Conservation (phyloP, 345 rosid species). For the Arabidopsis suecica region DNA sequence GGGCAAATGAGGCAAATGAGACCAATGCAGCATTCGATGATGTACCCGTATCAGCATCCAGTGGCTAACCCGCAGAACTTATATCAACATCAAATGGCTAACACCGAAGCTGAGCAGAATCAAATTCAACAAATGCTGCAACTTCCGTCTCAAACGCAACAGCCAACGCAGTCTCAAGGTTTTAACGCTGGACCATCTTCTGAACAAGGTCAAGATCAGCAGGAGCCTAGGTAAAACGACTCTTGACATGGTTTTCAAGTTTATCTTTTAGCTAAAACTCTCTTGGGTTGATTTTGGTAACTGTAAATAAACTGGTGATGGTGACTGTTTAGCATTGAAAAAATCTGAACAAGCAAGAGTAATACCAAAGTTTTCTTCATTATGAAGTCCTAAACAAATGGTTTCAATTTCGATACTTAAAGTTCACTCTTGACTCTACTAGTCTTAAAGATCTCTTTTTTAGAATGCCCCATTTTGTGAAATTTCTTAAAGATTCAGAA, state of each 20-base stretch:
- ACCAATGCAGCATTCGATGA: not conserved
- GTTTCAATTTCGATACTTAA: too few species aligned
- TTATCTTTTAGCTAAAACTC: too few species aligned
- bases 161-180: not conserved
- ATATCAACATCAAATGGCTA: not conserved
- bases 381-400: too few species aligned
- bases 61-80: not conserved
- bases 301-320: conserved; percentile 1
- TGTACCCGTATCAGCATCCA: not conserved
- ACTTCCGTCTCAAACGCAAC: not conserved
- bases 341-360: too few species aligned
- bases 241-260: too few species aligned
- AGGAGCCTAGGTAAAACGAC: not conserved
- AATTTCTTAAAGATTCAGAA: too few species aligned
- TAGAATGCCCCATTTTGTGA: too few species aligned
- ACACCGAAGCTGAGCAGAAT: not conserved
- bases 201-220: not conserved
- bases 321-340: not conserved
- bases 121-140: not conserved
- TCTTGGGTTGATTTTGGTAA: not conserved
- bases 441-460: too few species aligned
- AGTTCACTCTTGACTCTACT: too few species aligned
- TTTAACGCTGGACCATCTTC: not conserved
- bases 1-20: too few species aligned
- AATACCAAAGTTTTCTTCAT: too few species aligned